Percentiles rank a stretch among this genome's conserved stretches.
Conservation (phyloP, 164 flowering plant species). For the Cinnamomum chago region DNA sequence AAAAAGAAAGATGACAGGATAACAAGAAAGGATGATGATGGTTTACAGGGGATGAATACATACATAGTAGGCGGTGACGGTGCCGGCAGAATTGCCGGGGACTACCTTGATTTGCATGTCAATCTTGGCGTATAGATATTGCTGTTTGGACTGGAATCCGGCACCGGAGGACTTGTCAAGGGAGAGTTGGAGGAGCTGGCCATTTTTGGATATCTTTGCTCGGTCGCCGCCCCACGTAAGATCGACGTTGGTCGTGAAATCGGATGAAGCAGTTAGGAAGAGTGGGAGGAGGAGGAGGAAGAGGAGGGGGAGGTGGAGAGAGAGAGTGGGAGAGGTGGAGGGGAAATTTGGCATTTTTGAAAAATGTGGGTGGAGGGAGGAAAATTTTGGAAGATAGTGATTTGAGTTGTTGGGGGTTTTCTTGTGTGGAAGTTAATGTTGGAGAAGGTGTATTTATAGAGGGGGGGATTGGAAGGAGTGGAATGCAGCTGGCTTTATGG, state of each 20-base stretch:
- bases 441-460: not conserved
- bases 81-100: slow-evolving; percentile 43
- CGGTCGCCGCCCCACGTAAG: slow-evolving; percentile 26
- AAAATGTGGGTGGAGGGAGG: no score
- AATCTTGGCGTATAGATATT: slow-evolving; percentile 26
- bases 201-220: slow-evolving; percentile 20
- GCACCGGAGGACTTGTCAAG: slow-evolving; percentile 30
- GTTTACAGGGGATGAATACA: not conserved
- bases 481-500: slow-evolving; percentile 1
- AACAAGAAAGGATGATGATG: not conserved
- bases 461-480: not conserved
- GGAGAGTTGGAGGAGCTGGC: slow-evolving; percentile 27
- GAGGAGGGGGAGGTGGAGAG: not conserved
- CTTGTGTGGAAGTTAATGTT: not conserved
- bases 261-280: not conserved
- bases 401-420: not conserved
- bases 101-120: slow-evolving; percentile 36
- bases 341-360: not conserved
- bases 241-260: slow-evolving; percentile 24
- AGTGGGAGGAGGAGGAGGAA: not conserved
- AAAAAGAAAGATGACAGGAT: no score
- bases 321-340: not conserved
- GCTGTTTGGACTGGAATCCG: slow-evolving; percentile 31
- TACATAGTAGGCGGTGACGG: slow-evolving; percentile 38
- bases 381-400: not conserved